Evolutionary conservation across 2,329 filamentous ascomycete genomes (phyloP), one percentile per base, ranked within the genome.

Genomic region (Metarhizium robertsii): DNA sequence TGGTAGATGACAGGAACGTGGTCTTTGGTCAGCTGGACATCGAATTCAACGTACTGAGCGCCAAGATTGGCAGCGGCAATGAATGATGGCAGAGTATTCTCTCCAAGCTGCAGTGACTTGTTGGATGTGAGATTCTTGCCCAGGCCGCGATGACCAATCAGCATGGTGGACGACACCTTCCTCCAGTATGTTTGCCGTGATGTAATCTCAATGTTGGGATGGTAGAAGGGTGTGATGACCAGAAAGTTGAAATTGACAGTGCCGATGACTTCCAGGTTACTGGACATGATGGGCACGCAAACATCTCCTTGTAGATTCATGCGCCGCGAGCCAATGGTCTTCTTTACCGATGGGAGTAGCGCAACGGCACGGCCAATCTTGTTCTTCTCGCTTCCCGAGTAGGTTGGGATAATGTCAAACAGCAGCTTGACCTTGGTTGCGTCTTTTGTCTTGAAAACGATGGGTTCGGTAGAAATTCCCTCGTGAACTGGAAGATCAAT

Each of bases 1-100:
- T 99, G 94, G 67, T 99, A 99, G 65, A 99, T 96, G 61, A 99
- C 92, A 0, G 94, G 94, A 1, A 99, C 91, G 64, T 95, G 91
- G 67, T 99, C 94, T 67, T 99, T 99, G n/a, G 94, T 99, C 43
- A 99, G 77, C 68, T 99, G 94, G 0, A 99, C 94, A 67, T 99
- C 94, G 65, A 88, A 86, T 62, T 86, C 83, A 50, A 87, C 83
- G 62, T 86, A 87, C 55, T 86, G 80, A 3, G 84, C 94, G 8
- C 94, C 94, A 53, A 99, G 73, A 62, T 96, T 97, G 47, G 92
- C 92, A 2, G 94, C 94, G 2, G 92, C 90, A 65, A 97, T 96
- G 72, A 99, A 99, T 0, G 94, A 97, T 55, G 87, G 88, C 30
- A 99, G 79, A 0, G 94, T 99, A 69, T 99, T 99, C 71, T 99